Conservation (phyloP, 176 grass and related monocot species). For the Aegilops tauschii region DNA sequence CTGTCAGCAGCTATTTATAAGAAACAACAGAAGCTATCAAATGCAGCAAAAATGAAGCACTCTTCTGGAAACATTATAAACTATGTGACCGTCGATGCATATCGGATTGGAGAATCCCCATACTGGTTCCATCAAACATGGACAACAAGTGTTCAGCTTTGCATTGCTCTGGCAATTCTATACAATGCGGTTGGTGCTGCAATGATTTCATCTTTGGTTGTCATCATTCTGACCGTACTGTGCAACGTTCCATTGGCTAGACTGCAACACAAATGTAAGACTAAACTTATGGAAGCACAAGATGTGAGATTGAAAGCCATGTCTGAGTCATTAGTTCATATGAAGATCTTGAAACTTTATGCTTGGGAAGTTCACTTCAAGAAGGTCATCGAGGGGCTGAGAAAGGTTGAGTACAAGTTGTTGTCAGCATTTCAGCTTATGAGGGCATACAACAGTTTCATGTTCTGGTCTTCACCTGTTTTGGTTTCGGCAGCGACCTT, state of each 20-base stretch:
- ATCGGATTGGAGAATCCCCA: no score
- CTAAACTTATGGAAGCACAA: constrained; percentile 74
- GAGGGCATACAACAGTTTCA: constrained; percentile 75
- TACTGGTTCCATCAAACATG: no score
- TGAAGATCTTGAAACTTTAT: constrained; percentile 85
- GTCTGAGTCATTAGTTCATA: constrained; percentile 69
- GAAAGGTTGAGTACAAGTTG: constrained; percentile 70
- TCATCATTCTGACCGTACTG: constrained; percentile 73
- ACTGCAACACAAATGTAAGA: constrained; percentile 80
- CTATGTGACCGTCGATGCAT: no score
- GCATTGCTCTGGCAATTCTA: no score
- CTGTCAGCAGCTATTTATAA: no score
- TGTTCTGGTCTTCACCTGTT: constrained; percentile 88
- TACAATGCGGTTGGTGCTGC: no score
- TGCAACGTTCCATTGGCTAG: constrained; percentile 79
- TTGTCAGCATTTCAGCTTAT: constrained; percentile 70
- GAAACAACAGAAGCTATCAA: no score
- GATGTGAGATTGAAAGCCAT: constrained; percentile 79
- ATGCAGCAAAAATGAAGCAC: no score
- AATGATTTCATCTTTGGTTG: constrained; percentile 55
- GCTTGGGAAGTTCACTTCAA: constrained; percentile 90
- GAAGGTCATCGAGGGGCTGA: constrained; percentile 65
- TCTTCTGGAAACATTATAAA: no score
- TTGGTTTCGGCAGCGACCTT: constrained; percentile 82
- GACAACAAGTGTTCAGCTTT: no score